Conservation (phyloP, 2,329 filamentous ascomycete species). For the Beauveria caledonica region DNA sequence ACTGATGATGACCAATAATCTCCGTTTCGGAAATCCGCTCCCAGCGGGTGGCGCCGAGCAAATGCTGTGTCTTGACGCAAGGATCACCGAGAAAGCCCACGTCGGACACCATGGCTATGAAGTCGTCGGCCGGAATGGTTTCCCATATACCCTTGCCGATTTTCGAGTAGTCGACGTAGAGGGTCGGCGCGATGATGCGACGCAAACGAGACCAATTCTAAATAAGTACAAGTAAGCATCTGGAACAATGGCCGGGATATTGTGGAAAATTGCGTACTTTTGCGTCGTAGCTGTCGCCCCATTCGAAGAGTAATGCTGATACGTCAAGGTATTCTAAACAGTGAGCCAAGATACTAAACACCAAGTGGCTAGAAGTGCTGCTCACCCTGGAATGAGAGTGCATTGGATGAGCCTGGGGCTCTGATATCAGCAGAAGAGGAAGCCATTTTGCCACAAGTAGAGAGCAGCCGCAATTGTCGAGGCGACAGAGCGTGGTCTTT, state of each 20-base stretch:
- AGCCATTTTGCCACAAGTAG: background rate
- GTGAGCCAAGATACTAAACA: background rate
- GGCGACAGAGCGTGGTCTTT: background rate
- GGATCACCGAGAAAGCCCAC: conserved; percentile 49
- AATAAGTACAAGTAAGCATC: background rate
- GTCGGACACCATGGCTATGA: conserved; percentile 50
- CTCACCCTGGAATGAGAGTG: background rate
- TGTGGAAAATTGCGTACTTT: background rate
- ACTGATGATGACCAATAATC: conserved; percentile 51
- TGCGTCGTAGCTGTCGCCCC: background rate
- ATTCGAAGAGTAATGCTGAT: background rate
- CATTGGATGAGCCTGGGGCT: background rate
- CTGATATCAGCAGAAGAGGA: background rate
- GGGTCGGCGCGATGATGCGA: background rate
- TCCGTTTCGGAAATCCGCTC: conserved; percentile 48
- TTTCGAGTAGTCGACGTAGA: background rate
- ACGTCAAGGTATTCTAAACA: background rate
- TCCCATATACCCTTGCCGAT: conserved; percentile 33
- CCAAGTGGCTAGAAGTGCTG: background rate
- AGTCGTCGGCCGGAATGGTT: conserved; percentile 53
- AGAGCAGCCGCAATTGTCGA: background rate
- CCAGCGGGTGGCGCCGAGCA: conserved; percentile 54
- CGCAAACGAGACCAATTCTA: background rate
- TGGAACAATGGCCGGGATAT: background rate
- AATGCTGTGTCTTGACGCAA: conserved; percentile 55